Base-by-base conservation (phyloP, 2,329 filamentous ascomycete genomes). In the Fusarium euwallaceae region DNA sequence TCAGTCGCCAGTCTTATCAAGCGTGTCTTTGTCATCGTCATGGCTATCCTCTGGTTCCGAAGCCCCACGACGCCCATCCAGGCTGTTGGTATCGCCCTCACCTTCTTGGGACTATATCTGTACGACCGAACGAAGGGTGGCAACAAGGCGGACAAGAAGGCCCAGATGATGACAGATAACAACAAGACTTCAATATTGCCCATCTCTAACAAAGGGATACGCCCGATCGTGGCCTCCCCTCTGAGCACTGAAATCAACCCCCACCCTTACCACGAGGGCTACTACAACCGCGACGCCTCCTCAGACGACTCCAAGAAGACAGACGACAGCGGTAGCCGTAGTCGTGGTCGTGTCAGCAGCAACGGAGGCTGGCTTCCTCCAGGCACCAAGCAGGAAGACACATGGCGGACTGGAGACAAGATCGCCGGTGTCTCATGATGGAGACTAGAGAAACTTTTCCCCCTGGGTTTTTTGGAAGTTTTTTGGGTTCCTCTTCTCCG, bases 1-100 rank as follows among this genome's bases (percentile, higher is more conserved):
- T 98, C 95, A 0, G 96, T 99, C 41, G 97, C 97, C 39, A 97
- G 94, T 66, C 87, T 99, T 71, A 97, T 99, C 84, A 99, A 99
- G 86, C 93, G 97, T 59, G 97, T 99, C 14, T 98, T 98, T 80
- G 96, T 99, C 79, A 98, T 99, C 78, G 90, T 97, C 69, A 93
- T 98, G 77, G 95, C 97, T 8, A 96, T 99, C 72, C 86, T 98
- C 76, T 99, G 97, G 97, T 99, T 98, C 84, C 93, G 95, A 74
- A 98, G 92, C 82, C 91, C 93, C 2, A 98, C 97, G 36, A 98
- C 94, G 6, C 88, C 87, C 17, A 83, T 97, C 17, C 97, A 99
- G 83, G 94, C 91, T 1, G 87, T 93, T 48, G 97, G 97, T 17
- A 98, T 99, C 78, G 89, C 85, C 5, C 89, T 99, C 55, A 99